Conservation (phyloP, 495 filamentous ascomycete genomes). For the Aspergillus biplanus region DNA sequence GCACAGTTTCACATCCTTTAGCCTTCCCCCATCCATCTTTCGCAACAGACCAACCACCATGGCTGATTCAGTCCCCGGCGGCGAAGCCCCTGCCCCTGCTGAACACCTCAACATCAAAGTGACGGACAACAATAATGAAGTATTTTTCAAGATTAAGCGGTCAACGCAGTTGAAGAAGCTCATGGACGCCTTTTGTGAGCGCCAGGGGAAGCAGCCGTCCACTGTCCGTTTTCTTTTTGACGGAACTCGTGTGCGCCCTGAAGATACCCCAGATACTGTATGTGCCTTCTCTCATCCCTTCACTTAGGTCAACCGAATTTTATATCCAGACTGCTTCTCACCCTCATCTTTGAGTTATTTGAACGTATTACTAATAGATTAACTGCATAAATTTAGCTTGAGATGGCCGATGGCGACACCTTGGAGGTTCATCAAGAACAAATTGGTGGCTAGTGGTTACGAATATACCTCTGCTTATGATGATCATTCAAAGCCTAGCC, state of each 20-base stretch:
- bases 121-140: conserved; percentile 99
- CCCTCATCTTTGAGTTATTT: background rate
- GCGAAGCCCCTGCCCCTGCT: conserved; percentile 59
- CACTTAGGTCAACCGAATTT: background rate
- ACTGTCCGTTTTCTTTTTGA: conserved; percentile 96
- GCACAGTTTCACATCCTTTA: background rate
- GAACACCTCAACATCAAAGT: conserved; percentile 99
- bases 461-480: conserved; percentile 9
- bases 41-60: conserved; percentile 32
- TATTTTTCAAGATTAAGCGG: conserved; percentile 99
- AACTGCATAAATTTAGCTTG: conserved; percentile 62
- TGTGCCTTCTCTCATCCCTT: conserved; percentile 41
- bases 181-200: conserved; percentile 98
- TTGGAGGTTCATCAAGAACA: conserved; percentile 99
- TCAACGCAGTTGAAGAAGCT: conserved; percentile 95
- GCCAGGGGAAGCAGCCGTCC: conserved; percentile 83
- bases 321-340: background rate
- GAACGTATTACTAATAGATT: conserved; percentile 15
- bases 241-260: conserved; percentile 83
- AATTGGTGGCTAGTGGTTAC: conserved; percentile 67
- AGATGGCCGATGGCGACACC: conserved; percentile 96
- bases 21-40: background rate
- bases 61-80: conserved; percentile 49
- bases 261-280: conserved; percentile 91
- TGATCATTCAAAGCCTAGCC: conserved; percentile 6